These are phyloP conservation scores for Tuber magnatum DNA, from an alignment of 495 filamentous ascomycete species.

Conservation along the genomic window DNA sequence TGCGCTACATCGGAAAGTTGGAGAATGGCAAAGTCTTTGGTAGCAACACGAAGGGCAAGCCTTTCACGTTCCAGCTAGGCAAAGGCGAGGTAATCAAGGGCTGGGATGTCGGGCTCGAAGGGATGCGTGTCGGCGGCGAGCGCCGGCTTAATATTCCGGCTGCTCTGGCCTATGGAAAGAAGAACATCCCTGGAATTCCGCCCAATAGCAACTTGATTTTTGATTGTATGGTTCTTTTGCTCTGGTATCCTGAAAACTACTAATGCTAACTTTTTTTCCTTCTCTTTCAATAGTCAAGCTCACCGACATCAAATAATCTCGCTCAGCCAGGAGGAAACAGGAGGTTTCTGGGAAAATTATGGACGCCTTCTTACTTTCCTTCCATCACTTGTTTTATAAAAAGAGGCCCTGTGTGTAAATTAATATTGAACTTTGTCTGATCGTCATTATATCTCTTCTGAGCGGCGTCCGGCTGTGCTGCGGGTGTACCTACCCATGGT, in stretches of 20 bases:
- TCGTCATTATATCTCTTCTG: neutral
- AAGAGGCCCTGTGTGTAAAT: neutral
- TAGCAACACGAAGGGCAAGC: slow-evolving; percentile 95
- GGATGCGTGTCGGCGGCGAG: slow-evolving; percentile 89
- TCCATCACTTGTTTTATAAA: neutral
- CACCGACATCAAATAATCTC: slow-evolving; percentile 36
- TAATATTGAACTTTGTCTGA: neutral
- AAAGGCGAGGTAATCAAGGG: slow-evolving; percentile 95
- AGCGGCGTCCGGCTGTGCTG: neutral
- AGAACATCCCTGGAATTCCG: slow-evolving; percentile 70
- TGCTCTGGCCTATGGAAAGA: slow-evolving; percentile 76
- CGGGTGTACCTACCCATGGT: neutral
- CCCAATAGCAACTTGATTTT: slow-evolving; percentile 84
- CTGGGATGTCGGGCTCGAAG: slow-evolving; percentile 88
- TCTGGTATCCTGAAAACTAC: neutral
- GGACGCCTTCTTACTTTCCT: neutral
- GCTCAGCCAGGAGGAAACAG: neutral
- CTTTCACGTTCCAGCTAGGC: slow-evolving; percentile 90
- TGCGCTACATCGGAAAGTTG: slow-evolving; percentile 97
- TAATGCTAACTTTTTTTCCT: neutral
- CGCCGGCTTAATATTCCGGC: slow-evolving; percentile 83
- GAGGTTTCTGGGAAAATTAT: neutral
- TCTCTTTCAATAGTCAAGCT: slow-evolving; percentile 30
- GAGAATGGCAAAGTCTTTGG: slow-evolving; percentile 90
- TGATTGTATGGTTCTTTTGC: slow-evolving; percentile 70